Conservation (phyloP, 192 early-diverging fungal genomes). For the Chytriomyces sp. region DNA sequence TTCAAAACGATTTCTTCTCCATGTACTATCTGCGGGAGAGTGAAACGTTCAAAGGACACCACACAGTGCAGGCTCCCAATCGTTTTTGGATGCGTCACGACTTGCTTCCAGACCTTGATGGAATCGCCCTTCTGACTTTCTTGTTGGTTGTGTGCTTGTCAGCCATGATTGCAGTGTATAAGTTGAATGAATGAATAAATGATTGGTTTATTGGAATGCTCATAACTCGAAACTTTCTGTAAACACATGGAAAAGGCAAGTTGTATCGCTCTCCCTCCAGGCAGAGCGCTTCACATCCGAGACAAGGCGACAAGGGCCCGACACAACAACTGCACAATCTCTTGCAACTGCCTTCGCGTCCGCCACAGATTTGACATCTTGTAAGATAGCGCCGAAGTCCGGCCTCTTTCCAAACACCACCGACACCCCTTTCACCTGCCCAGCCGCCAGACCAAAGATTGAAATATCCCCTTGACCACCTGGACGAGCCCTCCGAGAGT, state of each 20-base stretch:
- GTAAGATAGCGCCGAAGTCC: background rate
- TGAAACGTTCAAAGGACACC: background rate
- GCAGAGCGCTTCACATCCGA: background rate
- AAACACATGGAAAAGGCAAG: constrained; percentile 19
- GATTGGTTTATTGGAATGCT: background rate
- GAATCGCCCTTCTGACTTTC: no score
- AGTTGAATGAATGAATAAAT: no score
- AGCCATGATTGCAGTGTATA: no score
- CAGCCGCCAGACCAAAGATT: background rate
- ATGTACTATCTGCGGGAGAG: constrained; percentile 71
- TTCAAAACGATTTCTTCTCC: constrained; percentile 80
- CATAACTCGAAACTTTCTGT: constrained; percentile 17
- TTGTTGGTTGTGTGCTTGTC: no score
- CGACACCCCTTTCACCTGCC: background rate
- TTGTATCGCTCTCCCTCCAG: background rate
- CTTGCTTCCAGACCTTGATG: no score
- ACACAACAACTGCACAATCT: constrained; percentile 21
- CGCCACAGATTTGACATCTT: background rate
- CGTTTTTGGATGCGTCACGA: no score
- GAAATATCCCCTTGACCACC: background rate
- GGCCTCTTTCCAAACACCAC: constrained; percentile 18
- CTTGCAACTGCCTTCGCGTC: background rate
- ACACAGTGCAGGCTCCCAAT: no score
- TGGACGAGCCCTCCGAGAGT: background rate
- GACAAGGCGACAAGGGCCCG: constrained; percentile 7